A percentile compares a stretch with the other conserved stretches of the same genome.
These are phyloP conservation scores for Cenococcum geophilum DNA, from an alignment of 495 filamentous ascomycete genomes.

Conservation along the genomic window DNA sequence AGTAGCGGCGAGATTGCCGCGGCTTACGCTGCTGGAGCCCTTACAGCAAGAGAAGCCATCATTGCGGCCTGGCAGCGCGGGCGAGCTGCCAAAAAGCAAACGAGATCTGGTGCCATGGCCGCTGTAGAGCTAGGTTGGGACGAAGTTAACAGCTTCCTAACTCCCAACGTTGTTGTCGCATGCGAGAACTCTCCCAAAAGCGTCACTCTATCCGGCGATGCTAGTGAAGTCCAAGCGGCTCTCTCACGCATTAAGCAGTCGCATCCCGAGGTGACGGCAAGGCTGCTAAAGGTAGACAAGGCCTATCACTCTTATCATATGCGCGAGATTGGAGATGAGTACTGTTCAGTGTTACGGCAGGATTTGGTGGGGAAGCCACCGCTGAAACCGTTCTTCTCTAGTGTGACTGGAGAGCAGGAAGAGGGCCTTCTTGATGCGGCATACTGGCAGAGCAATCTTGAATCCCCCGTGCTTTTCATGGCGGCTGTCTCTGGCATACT, in stretches of 20 bases:
- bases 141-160: background rate
- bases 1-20: conserved; percentile 21
- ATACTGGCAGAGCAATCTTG: conserved; percentile 18
- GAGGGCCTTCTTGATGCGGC: background rate
- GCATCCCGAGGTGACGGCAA: background rate
- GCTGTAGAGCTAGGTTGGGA: background rate
- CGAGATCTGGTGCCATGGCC: conserved; percentile 6
- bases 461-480: conserved; percentile 16
- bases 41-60: conserved; percentile 10
- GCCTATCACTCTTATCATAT: conserved; percentile 27
- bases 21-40: conserved; percentile 16
- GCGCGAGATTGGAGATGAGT: background rate
- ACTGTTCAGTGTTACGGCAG: background rate
- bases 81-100: background rate
- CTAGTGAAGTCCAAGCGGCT: conserved; percentile 1
- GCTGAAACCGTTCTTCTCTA: background rate
- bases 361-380: background rate
- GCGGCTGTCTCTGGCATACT: conserved; percentile 4
- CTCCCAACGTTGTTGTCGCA: background rate
- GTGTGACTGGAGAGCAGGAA: background rate
- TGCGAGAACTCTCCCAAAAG: conserved; percentile 13
- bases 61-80: conserved; percentile 17
- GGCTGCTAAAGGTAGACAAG: conserved; percentile 13
- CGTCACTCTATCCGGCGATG: conserved; percentile 17
- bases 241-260: background rate